phyloP scores from a whole-genome alignment of 768 basidiomycete species.

The Boletales sp. region DNA sequence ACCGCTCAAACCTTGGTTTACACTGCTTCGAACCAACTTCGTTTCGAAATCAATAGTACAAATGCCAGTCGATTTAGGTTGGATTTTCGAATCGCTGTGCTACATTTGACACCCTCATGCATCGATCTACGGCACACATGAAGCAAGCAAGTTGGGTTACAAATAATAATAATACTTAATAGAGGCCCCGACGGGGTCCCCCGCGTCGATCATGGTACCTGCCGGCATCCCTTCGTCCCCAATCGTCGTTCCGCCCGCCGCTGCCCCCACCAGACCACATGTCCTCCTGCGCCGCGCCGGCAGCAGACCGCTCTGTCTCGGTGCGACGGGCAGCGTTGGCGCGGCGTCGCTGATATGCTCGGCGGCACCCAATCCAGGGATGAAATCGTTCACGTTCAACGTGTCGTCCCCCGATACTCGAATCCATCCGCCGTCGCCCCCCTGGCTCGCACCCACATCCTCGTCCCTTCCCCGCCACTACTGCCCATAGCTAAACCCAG shows the following conservation, averaged over 20 bases:
- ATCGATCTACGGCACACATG: too few species aligned
- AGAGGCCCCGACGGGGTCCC: constrained; percentile 24
- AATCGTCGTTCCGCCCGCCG: constrained; percentile 35
- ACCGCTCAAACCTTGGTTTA: too few species aligned
- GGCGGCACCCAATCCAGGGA: constrained; percentile 58
- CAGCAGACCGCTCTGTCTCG: constrained; percentile 34
- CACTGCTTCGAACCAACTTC: too few species aligned
- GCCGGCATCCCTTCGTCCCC: constrained; percentile 34
- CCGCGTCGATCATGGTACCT: too few species aligned
- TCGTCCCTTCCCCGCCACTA: too few species aligned
- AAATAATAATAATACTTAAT: constrained; percentile 15
- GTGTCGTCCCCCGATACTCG: constrained; percentile 21
- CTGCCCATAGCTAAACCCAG: constrained; percentile 80
- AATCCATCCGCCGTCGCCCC: constrained; percentile 18
- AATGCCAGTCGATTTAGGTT: too few species aligned
- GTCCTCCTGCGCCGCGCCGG: constrained; percentile 55
- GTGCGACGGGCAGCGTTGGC: constrained; percentile 24
- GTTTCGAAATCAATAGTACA: too few species aligned
- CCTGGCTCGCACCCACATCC: too few species aligned
- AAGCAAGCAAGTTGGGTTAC: too few species aligned
- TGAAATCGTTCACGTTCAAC: constrained; percentile 48
- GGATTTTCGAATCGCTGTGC: too few species aligned
- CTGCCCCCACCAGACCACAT: constrained; percentile 38
- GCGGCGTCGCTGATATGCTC: too few species aligned
- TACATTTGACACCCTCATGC: too few species aligned